A percentile compares a stretch with the other conserved stretches of the same genome.
phyloP scores from a whole-genome alignment of 257 asterid genomes.

The Solanum pinnatisectum region DNA sequence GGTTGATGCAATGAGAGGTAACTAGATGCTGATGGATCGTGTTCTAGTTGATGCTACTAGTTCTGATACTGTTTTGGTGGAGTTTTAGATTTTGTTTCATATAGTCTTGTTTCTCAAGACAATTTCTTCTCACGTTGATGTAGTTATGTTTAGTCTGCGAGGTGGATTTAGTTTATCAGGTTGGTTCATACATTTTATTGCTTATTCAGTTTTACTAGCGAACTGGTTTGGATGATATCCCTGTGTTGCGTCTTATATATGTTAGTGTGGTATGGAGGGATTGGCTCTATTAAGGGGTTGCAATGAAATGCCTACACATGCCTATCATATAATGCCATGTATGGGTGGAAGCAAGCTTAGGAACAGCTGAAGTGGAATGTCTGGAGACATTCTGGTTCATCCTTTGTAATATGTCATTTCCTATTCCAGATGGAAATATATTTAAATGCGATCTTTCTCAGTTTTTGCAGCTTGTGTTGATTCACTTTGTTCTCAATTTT shows the following conservation, averaged over 20 bases:
- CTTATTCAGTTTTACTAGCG: background rate
- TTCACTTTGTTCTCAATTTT: background rate
- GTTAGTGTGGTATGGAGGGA: background rate
- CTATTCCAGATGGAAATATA: background rate
- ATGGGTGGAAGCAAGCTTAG: background rate
- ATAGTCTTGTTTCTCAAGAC: background rate
- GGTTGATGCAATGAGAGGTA: conserved; percentile 10
- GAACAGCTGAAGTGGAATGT: background rate
- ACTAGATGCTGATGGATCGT: background rate
- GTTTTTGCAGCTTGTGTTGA: background rate
- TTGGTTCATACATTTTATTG: background rate
- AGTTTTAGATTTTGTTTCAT: background rate
- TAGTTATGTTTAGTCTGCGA: background rate
- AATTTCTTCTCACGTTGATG: background rate
- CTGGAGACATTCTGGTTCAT: background rate
- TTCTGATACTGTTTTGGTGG: background rate
- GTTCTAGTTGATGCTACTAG: background rate
- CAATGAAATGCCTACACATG: background rate
- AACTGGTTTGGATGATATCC: background rate
- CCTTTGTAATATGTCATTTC: background rate
- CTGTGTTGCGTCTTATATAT: background rate
- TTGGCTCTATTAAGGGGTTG: background rate
- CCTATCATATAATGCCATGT: background rate
- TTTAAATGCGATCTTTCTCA: background rate
- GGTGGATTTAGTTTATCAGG: background rate